phyloP scores from a whole-genome alignment of 768 basidiomycete genomes.

The Leucocoprinus birnbaumii region DNA sequence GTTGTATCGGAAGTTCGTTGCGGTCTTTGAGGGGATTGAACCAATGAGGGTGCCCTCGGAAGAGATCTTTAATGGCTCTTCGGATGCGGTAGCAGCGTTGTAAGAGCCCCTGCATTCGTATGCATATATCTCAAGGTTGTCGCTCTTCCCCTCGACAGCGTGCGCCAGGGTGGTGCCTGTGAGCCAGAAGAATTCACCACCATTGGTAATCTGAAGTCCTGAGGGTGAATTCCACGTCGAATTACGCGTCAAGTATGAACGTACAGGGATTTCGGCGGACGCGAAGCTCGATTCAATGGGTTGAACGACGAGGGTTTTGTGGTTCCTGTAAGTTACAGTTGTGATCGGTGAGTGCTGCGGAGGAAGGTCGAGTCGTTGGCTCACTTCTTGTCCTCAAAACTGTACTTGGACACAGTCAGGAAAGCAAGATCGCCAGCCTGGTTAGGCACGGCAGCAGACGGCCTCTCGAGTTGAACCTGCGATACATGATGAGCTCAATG shows the following conservation, averaged over 20 bases:
- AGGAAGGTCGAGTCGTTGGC: neutral
- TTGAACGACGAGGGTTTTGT: constrained; percentile 63
- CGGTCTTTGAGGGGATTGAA: constrained; percentile 64
- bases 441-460: constrained; percentile 69
- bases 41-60: constrained; percentile 50
- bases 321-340: constrained; percentile 48
- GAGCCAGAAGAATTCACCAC: constrained; percentile 81
- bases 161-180: constrained; percentile 68
- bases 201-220: constrained; percentile 51
- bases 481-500: neutral
- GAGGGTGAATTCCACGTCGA: neutral
- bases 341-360: neutral
- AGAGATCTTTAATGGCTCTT: constrained; percentile 27
- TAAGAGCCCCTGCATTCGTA: constrained; percentile 48
- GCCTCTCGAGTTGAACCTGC: constrained; percentile 60
- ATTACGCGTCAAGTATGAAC: constrained; percentile 15
- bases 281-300: constrained; percentile 49
- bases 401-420: constrained; percentile 65
- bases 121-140: constrained; percentile 59
- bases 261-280: constrained; percentile 52
- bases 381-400: constrained; percentile 72
- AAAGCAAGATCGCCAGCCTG: constrained; percentile 65
- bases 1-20: constrained; percentile 70
- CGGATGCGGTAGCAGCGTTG: constrained; percentile 19
- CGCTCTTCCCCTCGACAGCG: constrained; percentile 49